Base-by-base conservation (phyloP, 306 rosid genomes). In the Sophora flavescens region DNA sequence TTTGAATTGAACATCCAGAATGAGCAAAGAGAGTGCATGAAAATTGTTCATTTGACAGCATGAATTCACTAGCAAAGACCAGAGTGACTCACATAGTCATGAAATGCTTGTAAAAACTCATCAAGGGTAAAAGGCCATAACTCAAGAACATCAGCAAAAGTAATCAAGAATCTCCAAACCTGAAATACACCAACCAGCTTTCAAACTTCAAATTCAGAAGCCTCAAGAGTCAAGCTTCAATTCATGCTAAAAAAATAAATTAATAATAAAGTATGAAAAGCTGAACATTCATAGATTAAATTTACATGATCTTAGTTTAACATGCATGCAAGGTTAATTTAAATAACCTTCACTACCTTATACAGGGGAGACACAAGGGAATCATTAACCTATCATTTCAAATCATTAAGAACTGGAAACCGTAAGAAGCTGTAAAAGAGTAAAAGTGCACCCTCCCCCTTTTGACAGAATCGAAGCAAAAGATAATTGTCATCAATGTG, bases 51-150 rank as follows among this genome's bases (percentile, higher is more conserved):
- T 35, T 63, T 36, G 70, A 60, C 22, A 53, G 30, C 17, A 32
- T 67, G 69, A 83, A 75, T 68, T 71, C 74, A 50, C 75, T 76
- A 73, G 70, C 36, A 64, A 70, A 78, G 26, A 68, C 33, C 80
- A 41, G 32, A 70, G 66, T 14, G 63, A 85, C 97, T 90, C 82
- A 95, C 99, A 84, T 86, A 91, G 83, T 95, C 99, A 82, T 95
- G 97, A 84, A 95, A 91, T 59, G 93, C 92, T 86, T 95, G 99
- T 72, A 95, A 78, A 86, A 95, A 95, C 78, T 95, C 99, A 76
- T 95, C 99, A 26, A 92, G 91, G 50, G 99, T 95, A 81, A 95
- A 95, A 9, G 99, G 96, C 99, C 99, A 95, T 60, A 95, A 77
- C 86, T 87, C 93, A 51, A 95, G 97, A 86, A 91, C 89, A 74